phyloP scores from a whole-genome alignment of 139 green algal species.

The Nannochloris sp. region DNA sequence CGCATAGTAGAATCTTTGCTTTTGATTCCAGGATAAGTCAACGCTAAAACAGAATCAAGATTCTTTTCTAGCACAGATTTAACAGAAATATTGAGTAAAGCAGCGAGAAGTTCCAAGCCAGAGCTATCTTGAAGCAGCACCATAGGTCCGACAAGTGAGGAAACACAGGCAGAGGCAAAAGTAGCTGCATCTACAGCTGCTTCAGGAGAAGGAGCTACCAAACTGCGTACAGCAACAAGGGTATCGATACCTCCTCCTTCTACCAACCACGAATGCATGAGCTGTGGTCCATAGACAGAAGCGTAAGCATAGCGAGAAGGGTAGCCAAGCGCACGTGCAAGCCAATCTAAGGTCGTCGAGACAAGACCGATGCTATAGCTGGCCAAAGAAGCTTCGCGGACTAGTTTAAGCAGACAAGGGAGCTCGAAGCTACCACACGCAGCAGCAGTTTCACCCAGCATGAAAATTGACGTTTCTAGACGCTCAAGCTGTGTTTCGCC shows the following conservation, averaged over 20 bases:
- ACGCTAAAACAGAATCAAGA: slow-evolving; percentile 9
- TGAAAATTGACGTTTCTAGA: slow-evolving; percentile 32
- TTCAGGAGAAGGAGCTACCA: not conserved
- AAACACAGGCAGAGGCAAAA: not conserved
- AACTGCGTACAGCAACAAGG: not conserved
- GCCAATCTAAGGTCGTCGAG: slow-evolving; percentile 10
- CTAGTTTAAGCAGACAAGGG: slow-evolving; percentile 21
- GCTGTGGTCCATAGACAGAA: not conserved
- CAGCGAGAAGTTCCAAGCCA: not conserved
- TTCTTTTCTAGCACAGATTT: slow-evolving; percentile 5
- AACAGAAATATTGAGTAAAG: not conserved
- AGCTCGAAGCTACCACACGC: slow-evolving; percentile 21
- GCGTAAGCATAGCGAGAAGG: slow-evolving; percentile 16
- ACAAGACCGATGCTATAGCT: slow-evolving; percentile 4
- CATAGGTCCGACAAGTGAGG: not conserved
- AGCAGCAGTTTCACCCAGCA: slow-evolving; percentile 27
- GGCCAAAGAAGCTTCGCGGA: slow-evolving; percentile 13
- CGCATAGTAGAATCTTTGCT: not conserved
- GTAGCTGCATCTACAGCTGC: not conserved
- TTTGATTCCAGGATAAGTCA: not conserved
- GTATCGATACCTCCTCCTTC: not conserved
- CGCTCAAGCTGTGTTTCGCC: slow-evolving; percentile 2
- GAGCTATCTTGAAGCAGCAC: not conserved
- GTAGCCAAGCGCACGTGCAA: slow-evolving; percentile 24
- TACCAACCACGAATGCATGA: not conserved